A percentile compares a stretch with the other conserved stretches of the same genome.
Conservation (phyloP, 495 filamentous ascomycete genomes). For the Pseudoneurospora amorphoporcata region DNA sequence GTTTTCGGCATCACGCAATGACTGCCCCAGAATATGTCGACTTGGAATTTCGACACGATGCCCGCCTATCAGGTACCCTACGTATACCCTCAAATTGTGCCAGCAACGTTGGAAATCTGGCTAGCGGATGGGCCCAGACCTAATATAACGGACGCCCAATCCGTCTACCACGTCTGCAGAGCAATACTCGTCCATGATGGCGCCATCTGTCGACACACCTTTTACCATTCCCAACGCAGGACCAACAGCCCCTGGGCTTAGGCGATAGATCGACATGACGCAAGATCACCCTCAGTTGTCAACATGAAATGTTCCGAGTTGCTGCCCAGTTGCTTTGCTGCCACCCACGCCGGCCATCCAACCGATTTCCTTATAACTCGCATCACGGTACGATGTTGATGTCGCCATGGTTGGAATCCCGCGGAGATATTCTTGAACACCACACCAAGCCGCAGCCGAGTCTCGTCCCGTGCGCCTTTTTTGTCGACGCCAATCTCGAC, state of each 20-base stretch:
- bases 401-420: neutral
- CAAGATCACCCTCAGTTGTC: neutral
- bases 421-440: neutral
- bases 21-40: neutral
- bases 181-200: neutral
- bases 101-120: neutral
- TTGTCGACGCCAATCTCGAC: neutral
- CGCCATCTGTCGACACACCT: neutral
- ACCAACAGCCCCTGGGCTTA: neutral
- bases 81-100: neutral
- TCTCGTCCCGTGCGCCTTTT: neutral
- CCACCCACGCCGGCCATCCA: neutral
- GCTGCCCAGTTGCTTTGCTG: neutral
- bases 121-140: neutral
- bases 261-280: neutral
- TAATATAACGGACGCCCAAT: neutral
- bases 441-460: neutral
- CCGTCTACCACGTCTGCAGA: neutral
- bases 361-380: neutral
- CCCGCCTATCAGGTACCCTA: neutral
- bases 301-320: neutral
- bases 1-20: neutral
- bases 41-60: neutral
- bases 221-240: neutral
- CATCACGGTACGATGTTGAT: neutral